These are phyloP conservation scores for Forsythia viridissima DNA, from an alignment of 257 asterid species.

Conservation along the genomic window DNA sequence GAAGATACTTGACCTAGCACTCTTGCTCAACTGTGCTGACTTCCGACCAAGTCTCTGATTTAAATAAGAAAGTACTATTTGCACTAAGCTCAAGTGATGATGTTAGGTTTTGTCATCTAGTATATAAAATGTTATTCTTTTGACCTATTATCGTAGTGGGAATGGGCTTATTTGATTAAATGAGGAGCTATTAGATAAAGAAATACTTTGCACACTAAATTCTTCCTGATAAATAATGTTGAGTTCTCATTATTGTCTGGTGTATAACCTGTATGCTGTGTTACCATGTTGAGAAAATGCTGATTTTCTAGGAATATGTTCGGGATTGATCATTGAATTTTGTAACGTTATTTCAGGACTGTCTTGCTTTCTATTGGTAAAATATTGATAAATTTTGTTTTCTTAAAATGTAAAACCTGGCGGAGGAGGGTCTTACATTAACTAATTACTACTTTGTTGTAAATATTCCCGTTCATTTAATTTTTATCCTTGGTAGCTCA, in stretches of 20 bases:
- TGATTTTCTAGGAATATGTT: background rate
- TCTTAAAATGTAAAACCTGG: background rate
- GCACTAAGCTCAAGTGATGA: background rate
- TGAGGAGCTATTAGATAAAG: background rate
- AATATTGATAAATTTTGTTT: background rate
- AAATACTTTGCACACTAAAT: background rate
- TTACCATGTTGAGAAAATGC: background rate
- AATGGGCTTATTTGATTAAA: background rate
- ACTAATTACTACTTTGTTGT: background rate
- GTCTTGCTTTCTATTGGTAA: background rate
- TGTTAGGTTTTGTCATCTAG: background rate
- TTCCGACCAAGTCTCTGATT: background rate
- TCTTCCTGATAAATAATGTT: background rate
- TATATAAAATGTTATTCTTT: background rate
- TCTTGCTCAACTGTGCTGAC: background rate
- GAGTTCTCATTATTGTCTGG: background rate
- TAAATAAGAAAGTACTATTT: background rate
- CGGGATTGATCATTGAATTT: background rate
- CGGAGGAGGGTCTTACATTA: background rate
- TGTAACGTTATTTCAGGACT: background rate
- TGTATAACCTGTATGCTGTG: background rate
- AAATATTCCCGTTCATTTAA: background rate
- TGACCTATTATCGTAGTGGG: background rate
- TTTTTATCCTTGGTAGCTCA: background rate
- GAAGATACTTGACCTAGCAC: background rate